A percentile compares a stretch with the other conserved stretches of the same genome.
Evolutionary conservation across 1,284 basidiomycete species (phyloP).

Genomic region (Pholiota adiposa): DNA sequence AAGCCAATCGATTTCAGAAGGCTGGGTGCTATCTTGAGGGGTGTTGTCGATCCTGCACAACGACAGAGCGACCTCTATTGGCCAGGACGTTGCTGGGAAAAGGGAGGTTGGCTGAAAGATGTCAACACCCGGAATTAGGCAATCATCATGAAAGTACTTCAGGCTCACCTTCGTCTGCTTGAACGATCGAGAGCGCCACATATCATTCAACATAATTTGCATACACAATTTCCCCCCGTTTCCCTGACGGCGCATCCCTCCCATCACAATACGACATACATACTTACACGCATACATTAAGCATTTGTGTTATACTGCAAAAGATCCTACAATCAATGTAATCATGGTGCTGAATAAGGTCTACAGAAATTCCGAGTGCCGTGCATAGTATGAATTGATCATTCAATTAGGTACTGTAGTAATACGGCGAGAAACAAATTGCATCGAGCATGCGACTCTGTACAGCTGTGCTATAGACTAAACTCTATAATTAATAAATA

Average conservation of each 20-base stretch:
- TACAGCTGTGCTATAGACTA: neutral
- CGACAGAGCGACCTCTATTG: conserved; percentile 62
- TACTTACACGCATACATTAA: no score
- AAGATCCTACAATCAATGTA: no score
- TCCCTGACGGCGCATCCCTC: no score
- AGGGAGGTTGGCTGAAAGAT: conserved; percentile 66
- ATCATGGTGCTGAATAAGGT: no score
- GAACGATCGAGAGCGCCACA: no score
- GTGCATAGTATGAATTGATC: neutral
- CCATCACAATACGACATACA: no score
- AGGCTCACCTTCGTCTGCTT: no score
- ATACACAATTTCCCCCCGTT: neutral
- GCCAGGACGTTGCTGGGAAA: conserved; percentile 69
- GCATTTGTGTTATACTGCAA: no score
- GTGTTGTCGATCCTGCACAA: conserved; percentile 58
- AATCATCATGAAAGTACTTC: neutral
- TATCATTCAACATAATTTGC: no score
- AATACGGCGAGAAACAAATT: neutral
- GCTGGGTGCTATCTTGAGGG: conserved; percentile 61
- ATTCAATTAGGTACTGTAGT: neutral
- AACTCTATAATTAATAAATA: neutral
- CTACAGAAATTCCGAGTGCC: no score
- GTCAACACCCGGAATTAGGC: neutral
- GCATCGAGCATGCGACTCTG: neutral
- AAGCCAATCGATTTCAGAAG: conserved; percentile 86